A percentile compares a stretch with the other conserved stretches of the same genome.
Conservation (phyloP, 1,139 yeast genomes). For the Magnusiomyces starmeri region DNA sequence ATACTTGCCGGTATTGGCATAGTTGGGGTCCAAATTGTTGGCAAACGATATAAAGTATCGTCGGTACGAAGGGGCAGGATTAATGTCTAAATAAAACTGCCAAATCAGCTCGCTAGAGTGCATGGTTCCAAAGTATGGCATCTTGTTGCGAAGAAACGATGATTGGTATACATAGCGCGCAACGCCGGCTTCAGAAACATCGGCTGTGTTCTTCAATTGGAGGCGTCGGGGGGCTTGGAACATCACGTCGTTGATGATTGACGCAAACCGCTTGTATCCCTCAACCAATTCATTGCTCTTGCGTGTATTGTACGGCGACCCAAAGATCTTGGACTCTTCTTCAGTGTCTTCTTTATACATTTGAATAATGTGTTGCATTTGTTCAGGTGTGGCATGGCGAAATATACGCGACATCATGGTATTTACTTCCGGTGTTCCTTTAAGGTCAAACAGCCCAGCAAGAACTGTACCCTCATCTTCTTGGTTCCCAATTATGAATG, state of each 20-base stretch:
- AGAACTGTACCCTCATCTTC: constrained; percentile 20
- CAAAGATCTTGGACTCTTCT: constrained; percentile 2
- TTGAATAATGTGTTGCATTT: constrained; percentile 7
- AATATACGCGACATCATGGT: constrained; percentile 13
- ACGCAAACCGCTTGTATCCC: constrained; percentile 19
- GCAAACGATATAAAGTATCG: constrained; percentile 21
- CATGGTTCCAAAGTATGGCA: constrained; percentile 20
- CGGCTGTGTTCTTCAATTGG: constrained; percentile 11
- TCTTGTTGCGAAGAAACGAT: constrained; percentile 8
- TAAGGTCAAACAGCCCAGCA: constrained; percentile 12
- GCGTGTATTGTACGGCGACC: constrained; percentile 22
- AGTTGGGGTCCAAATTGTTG: constrained; percentile 18
- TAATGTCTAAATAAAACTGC: constrained; percentile 8
- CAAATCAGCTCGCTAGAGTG: constrained; percentile 17
- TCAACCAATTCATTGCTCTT: constrained; percentile 7
- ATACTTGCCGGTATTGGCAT: neutral
- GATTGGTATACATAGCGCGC: constrained; percentile 15
- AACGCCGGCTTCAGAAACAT: neutral
- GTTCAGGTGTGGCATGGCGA: constrained; percentile 7
- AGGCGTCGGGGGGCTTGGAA: constrained; percentile 21
- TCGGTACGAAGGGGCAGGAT: constrained; percentile 17
- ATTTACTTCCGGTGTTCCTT: constrained; percentile 15
- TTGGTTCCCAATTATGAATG: constrained; percentile 19
- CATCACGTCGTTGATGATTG: constrained; percentile 20
- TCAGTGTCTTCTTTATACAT: constrained; percentile 2